Evolutionary conservation across 148 eudicot genomes (phyloP).

Genomic region (Rhododendron simsii): DNA sequence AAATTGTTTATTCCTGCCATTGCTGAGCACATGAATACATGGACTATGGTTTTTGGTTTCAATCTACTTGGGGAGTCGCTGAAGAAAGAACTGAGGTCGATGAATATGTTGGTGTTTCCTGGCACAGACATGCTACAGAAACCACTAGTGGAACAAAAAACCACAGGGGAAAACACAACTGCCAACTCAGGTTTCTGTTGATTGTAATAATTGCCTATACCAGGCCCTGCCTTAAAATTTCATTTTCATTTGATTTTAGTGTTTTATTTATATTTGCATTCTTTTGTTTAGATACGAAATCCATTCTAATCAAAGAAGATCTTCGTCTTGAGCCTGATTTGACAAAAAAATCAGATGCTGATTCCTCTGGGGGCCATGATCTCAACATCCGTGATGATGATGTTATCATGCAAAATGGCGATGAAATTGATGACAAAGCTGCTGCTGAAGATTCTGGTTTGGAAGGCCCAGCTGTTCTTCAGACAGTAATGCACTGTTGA

Average conservation of each 20-base stretch:
- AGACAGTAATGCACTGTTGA: slow-evolving; percentile 13
- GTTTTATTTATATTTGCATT: slow-evolving; percentile 8
- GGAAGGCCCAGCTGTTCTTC: slow-evolving; percentile 21
- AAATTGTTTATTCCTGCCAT: slow-evolving; percentile 90
- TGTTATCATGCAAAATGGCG: slow-evolving; percentile 14
- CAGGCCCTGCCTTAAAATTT: not conserved
- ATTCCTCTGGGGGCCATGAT: slow-evolving; percentile 31
- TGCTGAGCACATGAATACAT: slow-evolving; percentile 87
- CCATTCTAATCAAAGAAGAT: slow-evolving; percentile 17
- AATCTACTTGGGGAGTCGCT: slow-evolving; percentile 48
- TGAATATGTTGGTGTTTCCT: slow-evolving; percentile 94
- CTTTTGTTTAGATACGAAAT: slow-evolving; percentile 23
- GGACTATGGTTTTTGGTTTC: slow-evolving; percentile 82
- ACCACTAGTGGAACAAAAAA: slow-evolving; percentile 39
- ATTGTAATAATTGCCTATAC: not conserved
- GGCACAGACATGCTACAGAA: slow-evolving; percentile 92
- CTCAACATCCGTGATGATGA: slow-evolving; percentile 21
- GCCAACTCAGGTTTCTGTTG: slow-evolving; percentile 24
- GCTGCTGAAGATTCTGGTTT: slow-evolving; percentile 21
- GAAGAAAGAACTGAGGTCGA: slow-evolving; percentile 62
- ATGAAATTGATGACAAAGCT: slow-evolving; percentile 23
- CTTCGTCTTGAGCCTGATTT: slow-evolving; percentile 23
- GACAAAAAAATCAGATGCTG: slow-evolving; percentile 25
- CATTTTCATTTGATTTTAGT: not conserved
- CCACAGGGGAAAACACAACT: slow-evolving; percentile 25